phyloP scores from a whole-genome alignment of 306 rosid genomes.

The Quercus ilex region DNA sequence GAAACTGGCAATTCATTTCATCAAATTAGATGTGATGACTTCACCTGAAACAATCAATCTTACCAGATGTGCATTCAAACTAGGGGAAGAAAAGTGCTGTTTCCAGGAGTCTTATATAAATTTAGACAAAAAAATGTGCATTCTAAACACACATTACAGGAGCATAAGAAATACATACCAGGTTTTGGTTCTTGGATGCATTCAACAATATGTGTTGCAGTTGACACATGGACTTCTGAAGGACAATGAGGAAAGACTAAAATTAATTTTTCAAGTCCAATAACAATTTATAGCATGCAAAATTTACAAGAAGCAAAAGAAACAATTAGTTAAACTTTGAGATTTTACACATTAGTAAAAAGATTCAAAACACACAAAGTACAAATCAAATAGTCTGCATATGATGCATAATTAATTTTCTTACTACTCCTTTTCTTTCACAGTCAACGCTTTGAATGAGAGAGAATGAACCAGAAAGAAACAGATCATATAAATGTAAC shows the following conservation, averaged over 20 bases:
- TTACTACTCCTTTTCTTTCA: background rate
- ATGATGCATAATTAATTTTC: background rate
- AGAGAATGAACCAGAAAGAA: background rate
- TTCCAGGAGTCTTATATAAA: background rate
- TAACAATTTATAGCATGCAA: background rate
- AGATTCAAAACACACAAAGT: background rate
- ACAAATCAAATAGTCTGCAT: background rate
- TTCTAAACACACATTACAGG: background rate
- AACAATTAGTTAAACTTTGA: background rate
- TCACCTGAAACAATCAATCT: background rate
- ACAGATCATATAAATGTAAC: background rate
- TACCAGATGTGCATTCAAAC: background rate
- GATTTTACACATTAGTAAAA: background rate
- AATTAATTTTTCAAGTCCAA: background rate
- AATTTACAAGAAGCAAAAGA: background rate
- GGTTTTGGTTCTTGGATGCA: slow-evolving; percentile 3
- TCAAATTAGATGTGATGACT: background rate
- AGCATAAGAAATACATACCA: slow-evolving; percentile 2
- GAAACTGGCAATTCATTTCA: background rate
- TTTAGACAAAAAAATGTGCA: background rate
- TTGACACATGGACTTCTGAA: slow-evolving; percentile 12
- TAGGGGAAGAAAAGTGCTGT: background rate
- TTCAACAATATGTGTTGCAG: slow-evolving; percentile 2
- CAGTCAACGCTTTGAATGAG: background rate
- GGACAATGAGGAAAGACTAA: background rate